These are phyloP conservation scores for Xerocomus brunneocitrinus DNA, from an alignment of 768 basidiomycete genomes.

Conservation along the genomic window DNA sequence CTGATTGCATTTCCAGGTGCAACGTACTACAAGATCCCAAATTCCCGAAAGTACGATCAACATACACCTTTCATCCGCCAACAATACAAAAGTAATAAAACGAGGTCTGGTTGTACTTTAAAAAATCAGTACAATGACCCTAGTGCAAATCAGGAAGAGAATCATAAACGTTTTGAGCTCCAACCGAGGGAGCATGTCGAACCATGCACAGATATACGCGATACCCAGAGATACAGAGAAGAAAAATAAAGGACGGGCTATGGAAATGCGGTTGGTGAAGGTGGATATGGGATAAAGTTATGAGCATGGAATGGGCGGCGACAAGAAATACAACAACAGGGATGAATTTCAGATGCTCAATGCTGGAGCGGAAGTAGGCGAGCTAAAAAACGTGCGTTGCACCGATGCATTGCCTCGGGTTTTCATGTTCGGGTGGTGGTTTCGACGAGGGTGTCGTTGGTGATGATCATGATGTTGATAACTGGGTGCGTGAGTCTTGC, in stretches of 20 bases:
- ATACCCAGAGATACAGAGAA: constrained; percentile 21
- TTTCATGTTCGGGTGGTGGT: constrained; percentile 64
- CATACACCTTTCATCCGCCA: constrained; percentile 12
- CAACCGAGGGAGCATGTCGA: constrained; percentile 8
- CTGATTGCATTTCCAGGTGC: background rate
- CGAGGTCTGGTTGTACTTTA: constrained; percentile 4
- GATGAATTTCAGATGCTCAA: constrained; percentile 24
- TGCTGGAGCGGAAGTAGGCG: constrained; percentile 25
- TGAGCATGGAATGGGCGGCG: constrained; percentile 4
- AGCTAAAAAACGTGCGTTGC: constrained; percentile 46
- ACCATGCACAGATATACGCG: constrained; percentile 23
- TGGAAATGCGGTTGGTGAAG: constrained; percentile 12
- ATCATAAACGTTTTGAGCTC: constrained; percentile 1
- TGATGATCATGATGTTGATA: constrained; percentile 38
- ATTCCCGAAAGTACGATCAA: background rate
- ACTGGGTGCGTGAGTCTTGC: constrained; percentile 46
- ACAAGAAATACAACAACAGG: constrained; percentile 21
- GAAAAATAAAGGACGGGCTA: background rate
- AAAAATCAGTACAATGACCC: constrained; percentile 5
- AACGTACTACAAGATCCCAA: background rate
- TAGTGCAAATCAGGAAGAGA: background rate
- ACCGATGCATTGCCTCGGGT: constrained; percentile 49
- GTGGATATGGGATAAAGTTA: constrained; percentile 7
- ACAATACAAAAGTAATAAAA: constrained; percentile 15
- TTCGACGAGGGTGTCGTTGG: constrained; percentile 48